Evolutionary conservation across 1,284 basidiomycete genomes (phyloP), one percentile per base, ranked within the genome.

Genomic region (Papiliotrema nemorosa): DNA sequence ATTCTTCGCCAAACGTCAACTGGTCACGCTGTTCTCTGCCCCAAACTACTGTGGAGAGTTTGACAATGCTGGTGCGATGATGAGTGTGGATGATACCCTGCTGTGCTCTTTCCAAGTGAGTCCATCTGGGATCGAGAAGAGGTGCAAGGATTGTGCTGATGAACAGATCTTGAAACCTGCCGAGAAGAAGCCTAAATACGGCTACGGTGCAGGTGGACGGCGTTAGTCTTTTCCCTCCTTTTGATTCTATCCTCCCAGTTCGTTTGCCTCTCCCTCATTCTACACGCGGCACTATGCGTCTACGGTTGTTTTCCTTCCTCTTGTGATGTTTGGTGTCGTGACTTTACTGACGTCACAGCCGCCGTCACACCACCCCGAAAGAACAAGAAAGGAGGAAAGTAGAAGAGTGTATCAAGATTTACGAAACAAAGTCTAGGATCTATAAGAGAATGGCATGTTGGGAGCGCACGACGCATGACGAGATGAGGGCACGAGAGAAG

Each of bases 1-100:
- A 75, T 98, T 98, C 78, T 98, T 97, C 68, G 93, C 93, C 49
- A 97, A 97, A 77, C 83, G 94, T 62, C 92, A 96, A 78, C 77
- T 98, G 59, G 94, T 98, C 60, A 98, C 94, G 18, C 77, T 98
- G 39, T 98, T 98, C 79, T 94, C 90, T 16, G 94, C 94, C 51
- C 96, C 94, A 54, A 97, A 97, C 80, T 96, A 97, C 72, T 96
- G 90, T 71, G 91, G 90, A 66, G 90, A 96, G 79, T 98, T 98
- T 69, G 96, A 98, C 77, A 98, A 98, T 72, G 93, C 93, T 16
- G 94, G 94, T 36, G 94, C 94, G 25, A 97, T 98, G 94, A 98
- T 98, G 96, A 93, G 89, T 69, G 96, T 98, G 47, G 94, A 97
- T 72, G 94, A 98, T 78, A 97, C 93, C 7, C 76, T 98, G 60